A percentile compares a stretch with the other conserved stretches of the same genome.
Conservation (phyloP, 768 basidiomycete species). For the Cystofilobasidium macerans region DNA sequence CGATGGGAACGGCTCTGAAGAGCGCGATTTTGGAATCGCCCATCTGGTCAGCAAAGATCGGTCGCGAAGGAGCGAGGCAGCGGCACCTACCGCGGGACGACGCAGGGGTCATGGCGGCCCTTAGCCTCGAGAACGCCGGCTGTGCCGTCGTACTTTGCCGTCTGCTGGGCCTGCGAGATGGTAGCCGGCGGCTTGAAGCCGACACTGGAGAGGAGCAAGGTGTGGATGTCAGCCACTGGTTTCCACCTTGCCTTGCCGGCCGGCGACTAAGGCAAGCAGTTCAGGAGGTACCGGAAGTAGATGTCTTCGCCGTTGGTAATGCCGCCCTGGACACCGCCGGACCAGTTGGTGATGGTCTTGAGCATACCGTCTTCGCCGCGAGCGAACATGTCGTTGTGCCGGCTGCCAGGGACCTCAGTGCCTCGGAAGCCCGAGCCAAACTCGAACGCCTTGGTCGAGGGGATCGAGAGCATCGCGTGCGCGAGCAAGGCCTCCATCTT, state of each 20-base stretch:
- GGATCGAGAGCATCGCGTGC: conserved; percentile 98
- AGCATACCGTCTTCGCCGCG: conserved; percentile 54
- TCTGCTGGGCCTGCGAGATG: conserved; percentile 80
- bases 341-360: conserved; percentile 81
- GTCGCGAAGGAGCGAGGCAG: background rate
- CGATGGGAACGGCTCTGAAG: conserved; percentile 76
- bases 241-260: background rate
- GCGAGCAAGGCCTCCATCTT: conserved; percentile 92
- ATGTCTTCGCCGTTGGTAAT: conserved; percentile 96
- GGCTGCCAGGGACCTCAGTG: conserved; percentile 80
- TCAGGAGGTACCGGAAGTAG: conserved; percentile 69
- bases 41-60: background rate
- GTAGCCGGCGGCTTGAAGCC: conserved; percentile 99
- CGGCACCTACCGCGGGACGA: conserved; percentile 56
- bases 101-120: conserved; percentile 93
- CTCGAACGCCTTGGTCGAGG: conserved; percentile 96
- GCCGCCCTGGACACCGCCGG: conserved; percentile 93
- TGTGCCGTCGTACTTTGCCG: conserved; percentile 87
- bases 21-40: background rate
- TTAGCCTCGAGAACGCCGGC: conserved; percentile 76
- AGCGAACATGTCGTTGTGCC: conserved; percentile 85
- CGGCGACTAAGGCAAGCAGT: background rate
- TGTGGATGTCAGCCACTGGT: background rate
- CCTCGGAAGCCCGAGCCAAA: conserved; percentile 94
- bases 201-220: conserved; percentile 46